phyloP scores from a whole-genome alignment of 768 basidiomycete genomes.

The Rhizopogon sp. region DNA sequence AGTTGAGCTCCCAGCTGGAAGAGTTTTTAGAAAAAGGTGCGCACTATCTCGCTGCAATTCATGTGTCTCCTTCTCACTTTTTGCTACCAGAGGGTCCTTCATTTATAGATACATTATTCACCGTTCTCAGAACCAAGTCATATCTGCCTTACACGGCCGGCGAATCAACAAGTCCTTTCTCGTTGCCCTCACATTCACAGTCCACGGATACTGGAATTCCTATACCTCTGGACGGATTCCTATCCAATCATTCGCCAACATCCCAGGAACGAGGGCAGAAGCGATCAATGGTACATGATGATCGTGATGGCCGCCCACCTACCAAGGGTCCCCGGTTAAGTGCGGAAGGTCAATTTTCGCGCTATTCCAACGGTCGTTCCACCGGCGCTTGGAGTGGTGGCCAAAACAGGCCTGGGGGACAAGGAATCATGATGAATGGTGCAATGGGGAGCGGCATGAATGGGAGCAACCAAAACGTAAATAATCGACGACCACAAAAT shows the following conservation, averaged over 20 bases:
- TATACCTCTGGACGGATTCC: constrained; percentile 67
- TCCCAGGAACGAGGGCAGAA: constrained; percentile 54
- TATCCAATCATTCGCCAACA: constrained; percentile 41
- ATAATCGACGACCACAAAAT: constrained; percentile 47
- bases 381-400: constrained; percentile 38
- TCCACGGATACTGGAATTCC: constrained; percentile 64
- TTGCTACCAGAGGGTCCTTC: constrained; percentile 48
- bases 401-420: constrained; percentile 22
- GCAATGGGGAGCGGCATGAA: constrained; percentile 19
- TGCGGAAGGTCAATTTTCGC: constrained; percentile 60
- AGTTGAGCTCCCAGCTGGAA: constrained; percentile 70
- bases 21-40: constrained; percentile 92
- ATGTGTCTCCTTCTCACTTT: constrained; percentile 6
- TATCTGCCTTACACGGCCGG: constrained; percentile 70
- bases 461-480: constrained; percentile 20
- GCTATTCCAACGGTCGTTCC: constrained; percentile 46
- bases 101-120: constrained; percentile 86
- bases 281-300: constrained; percentile 59
- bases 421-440: constrained; percentile 15
- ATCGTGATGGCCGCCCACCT: constrained; percentile 51
- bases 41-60: constrained; percentile 10
- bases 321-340: constrained; percentile 70
- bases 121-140: constrained; percentile 78
- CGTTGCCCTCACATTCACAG: constrained; percentile 31
- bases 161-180: constrained; percentile 31